A percentile compares a stretch with the other conserved stretches of the same genome.
These are phyloP conservation scores for Zostera marina DNA, from an alignment of 116 monocot species.

Conservation along the genomic window DNA sequence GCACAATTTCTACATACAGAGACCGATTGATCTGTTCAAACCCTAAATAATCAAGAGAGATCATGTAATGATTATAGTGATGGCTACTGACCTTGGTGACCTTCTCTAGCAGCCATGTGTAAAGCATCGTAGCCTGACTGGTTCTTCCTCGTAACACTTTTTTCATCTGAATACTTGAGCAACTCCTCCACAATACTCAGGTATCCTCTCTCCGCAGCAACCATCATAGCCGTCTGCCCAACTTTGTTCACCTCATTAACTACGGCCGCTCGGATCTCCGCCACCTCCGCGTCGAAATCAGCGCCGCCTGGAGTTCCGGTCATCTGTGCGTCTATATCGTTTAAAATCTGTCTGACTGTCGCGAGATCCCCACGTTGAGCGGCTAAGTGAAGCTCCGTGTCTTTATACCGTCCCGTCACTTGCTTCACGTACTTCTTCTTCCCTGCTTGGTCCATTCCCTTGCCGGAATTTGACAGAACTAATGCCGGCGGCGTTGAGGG, in stretches of 20 bases:
- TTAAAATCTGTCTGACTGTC: slow-evolving; percentile 33
- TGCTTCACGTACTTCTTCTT: slow-evolving; percentile 71
- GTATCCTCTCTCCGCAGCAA: slow-evolving; percentile 52
- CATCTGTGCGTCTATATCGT: slow-evolving; percentile 40
- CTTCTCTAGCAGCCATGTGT: slow-evolving; percentile 66
- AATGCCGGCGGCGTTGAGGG: slow-evolving; percentile 27
- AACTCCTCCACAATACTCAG: slow-evolving; percentile 62
- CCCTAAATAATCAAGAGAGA: neutral
- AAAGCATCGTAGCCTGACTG: slow-evolving; percentile 39
- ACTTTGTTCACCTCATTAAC: slow-evolving; percentile 64
- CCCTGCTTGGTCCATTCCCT: slow-evolving; percentile 35
- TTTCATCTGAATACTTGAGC: slow-evolving; percentile 49
- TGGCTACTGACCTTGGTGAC: slow-evolving; percentile 43
- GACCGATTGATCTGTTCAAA: neutral
- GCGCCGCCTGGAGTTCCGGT: slow-evolving; percentile 27
- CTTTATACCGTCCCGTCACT: slow-evolving; percentile 75
- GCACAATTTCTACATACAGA: slow-evolving; percentile 45
- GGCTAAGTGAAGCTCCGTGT: slow-evolving; percentile 76
- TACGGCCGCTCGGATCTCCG: slow-evolving; percentile 37
- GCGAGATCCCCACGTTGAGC: slow-evolving; percentile 61
- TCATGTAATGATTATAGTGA: neutral
- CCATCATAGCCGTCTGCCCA: slow-evolving; percentile 61
- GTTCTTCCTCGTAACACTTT: slow-evolving; percentile 47
- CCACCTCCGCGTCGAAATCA: slow-evolving; percentile 43
- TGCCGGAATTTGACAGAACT: slow-evolving; percentile 32